Percentiles rank a stretch among this genome's conserved stretches.
Conservation (phyloP, 345 rosid genomes). For the Ceriops decandra region DNA sequence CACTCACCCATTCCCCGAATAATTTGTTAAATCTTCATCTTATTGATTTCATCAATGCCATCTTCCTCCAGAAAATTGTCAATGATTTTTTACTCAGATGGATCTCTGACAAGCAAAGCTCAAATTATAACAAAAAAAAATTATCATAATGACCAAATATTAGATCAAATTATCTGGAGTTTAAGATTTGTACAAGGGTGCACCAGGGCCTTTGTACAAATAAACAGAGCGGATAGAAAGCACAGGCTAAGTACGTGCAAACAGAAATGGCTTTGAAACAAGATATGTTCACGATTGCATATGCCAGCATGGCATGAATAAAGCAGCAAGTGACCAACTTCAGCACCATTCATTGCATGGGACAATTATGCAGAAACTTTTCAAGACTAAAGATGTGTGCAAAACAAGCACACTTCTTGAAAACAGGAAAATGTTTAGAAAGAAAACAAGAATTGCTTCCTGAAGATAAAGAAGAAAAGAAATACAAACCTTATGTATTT, state of each 20-base stretch:
- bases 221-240: too few species aligned
- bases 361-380: neutral
- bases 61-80: constrained; percentile 75
- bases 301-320: too few species aligned
- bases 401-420: neutral
- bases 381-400: neutral
- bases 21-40: constrained; percentile 55
- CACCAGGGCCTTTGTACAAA: too few species aligned
- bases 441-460: neutral
- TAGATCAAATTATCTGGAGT: neutral
- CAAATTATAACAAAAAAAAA: neutral
- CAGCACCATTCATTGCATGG: neutral
- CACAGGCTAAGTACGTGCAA: too few species aligned
- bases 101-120: constrained; percentile 43
- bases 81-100: constrained; percentile 58
- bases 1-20: constrained; percentile 70
- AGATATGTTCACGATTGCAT: too few species aligned
- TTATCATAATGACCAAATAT: neutral
- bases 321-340: neutral
- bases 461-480: constrained; percentile 9
- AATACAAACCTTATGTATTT: constrained; percentile 66
- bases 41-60: constrained; percentile 55
- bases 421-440: neutral
- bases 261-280: too few species aligned
- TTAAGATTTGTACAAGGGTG: neutral